These are phyloP conservation scores for Colletotrichum sp. DNA, from an alignment of 2,329 filamentous ascomycete species.

Conservation along the genomic window DNA sequence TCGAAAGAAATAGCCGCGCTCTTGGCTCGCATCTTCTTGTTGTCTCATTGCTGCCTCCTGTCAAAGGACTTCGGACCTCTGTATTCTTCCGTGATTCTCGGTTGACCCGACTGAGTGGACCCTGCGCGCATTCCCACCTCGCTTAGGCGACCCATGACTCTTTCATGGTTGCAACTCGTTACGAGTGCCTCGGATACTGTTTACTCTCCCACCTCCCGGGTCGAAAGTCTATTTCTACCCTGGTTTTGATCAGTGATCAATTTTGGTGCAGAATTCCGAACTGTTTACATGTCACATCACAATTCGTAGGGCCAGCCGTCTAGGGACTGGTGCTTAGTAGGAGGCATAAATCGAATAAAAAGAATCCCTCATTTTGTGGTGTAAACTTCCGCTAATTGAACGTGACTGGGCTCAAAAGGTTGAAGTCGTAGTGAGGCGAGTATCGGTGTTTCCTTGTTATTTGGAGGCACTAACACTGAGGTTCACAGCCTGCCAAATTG, in stretches of 20 bases:
- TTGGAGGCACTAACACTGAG: background rate
- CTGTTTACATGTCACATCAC: background rate
- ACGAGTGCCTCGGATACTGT: background rate
- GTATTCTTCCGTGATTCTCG: background rate
- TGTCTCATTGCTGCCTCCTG: background rate
- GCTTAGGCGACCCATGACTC: background rate
- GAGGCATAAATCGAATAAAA: background rate
- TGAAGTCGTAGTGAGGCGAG: background rate
- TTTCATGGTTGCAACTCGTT: background rate
- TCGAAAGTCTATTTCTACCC: background rate
- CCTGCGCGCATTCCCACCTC: background rate
- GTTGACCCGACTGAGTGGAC: background rate
- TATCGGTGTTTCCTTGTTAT: background rate
- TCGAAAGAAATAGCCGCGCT: background rate
- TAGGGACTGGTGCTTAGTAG: background rate
- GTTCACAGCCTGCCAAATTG: background rate
- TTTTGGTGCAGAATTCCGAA: background rate
- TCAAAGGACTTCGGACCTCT: background rate
- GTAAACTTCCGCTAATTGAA: background rate
- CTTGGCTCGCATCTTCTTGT: background rate
- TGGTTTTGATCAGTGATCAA: background rate
- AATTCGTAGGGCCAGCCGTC: background rate
- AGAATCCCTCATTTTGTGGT: accelerated
- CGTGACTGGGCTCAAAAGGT: background rate
- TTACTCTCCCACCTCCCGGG: background rate